Percentiles rank a stretch among this genome's conserved stretches.
Conservation (phyloP, 305 asterid genomes). For the Plantago coronopus region DNA sequence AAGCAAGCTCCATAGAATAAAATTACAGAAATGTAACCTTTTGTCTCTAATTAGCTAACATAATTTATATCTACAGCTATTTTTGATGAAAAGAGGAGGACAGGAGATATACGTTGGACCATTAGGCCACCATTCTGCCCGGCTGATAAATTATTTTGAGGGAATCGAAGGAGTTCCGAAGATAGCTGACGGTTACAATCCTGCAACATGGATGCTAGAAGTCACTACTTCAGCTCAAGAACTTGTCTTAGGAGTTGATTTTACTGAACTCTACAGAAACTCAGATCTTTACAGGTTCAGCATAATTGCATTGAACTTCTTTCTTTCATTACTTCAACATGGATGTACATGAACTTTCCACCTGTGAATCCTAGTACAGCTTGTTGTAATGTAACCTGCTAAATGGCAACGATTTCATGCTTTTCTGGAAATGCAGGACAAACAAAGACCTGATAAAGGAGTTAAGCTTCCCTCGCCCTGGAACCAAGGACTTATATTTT, state of each 20-base stretch:
- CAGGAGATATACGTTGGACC: slow-evolving; percentile 68
- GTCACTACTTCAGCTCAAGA: slow-evolving; percentile 62
- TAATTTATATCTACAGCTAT: slow-evolving; percentile 35
- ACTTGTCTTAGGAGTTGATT: slow-evolving; percentile 43
- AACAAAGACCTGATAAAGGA: slow-evolving; percentile 51
- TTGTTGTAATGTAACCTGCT: background rate
- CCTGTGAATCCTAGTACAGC: background rate
- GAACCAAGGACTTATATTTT: slow-evolving; percentile 38
- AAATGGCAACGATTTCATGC: background rate
- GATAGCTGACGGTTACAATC: slow-evolving; percentile 57
- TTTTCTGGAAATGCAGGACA: slow-evolving; percentile 28
- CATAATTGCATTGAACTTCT: background rate
- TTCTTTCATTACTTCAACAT: too few species aligned
- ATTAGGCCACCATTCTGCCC: slow-evolving; percentile 46
- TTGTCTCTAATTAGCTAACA: slow-evolving; percentile 8
- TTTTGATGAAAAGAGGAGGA: slow-evolving; percentile 69
- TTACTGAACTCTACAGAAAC: slow-evolving; percentile 44
- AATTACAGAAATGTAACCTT: too few species aligned
- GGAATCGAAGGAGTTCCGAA: slow-evolving; percentile 43
- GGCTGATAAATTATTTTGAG: slow-evolving; percentile 55
- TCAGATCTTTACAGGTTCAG: slow-evolving; percentile 42
- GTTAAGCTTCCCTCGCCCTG: slow-evolving; percentile 44
- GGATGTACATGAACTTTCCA: background rate
- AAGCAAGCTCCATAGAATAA: background rate
- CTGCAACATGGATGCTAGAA: slow-evolving; percentile 71